Percentiles rank a stretch among this genome's conserved stretches.
Evolutionary conservation across 306 rosid species (phyloP).

Genomic region (Pyrus pyrifolia): DNA sequence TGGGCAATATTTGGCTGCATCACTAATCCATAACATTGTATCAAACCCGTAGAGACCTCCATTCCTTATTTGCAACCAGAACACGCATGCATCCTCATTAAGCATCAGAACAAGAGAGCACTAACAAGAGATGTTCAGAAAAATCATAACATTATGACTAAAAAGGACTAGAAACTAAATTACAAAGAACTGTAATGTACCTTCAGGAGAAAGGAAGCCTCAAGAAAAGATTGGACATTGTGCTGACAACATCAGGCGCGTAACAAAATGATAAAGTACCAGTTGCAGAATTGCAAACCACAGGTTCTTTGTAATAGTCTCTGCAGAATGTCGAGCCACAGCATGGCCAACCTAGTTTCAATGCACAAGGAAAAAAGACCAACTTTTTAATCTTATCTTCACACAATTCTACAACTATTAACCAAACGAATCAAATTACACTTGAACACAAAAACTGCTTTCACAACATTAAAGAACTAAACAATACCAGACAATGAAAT

Average conservation of each 20-base stretch:
- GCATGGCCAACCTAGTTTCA: conserved; percentile 70
- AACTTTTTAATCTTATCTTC: not conserved
- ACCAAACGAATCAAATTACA: no score
- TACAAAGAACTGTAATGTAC: conserved; percentile 25
- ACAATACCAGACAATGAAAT: not conserved
- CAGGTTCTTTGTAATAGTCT: conserved; percentile 59
- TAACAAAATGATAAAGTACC: conserved; percentile 56
- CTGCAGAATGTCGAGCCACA: conserved; percentile 84
- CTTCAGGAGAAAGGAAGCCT: conserved; percentile 77
- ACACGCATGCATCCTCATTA: not conserved
- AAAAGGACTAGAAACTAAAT: not conserved
- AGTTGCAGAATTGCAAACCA: conserved; percentile 62
- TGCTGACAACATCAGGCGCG: conserved; percentile 67
- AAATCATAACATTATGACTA: not conserved
- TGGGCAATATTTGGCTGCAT: no score
- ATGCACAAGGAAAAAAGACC: not conserved
- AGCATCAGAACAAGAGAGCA: not conserved
- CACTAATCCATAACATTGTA: no score
- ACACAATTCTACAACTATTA: not conserved
- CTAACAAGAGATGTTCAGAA: not conserved
- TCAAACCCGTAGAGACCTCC: no score
- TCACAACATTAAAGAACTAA: no score
- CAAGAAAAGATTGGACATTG: conserved; percentile 68
- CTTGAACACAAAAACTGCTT: no score
- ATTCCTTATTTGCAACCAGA: not conserved